Base-by-base conservation (phyloP, 306 rosid genomes). In the Medicago ruthenica region DNA sequence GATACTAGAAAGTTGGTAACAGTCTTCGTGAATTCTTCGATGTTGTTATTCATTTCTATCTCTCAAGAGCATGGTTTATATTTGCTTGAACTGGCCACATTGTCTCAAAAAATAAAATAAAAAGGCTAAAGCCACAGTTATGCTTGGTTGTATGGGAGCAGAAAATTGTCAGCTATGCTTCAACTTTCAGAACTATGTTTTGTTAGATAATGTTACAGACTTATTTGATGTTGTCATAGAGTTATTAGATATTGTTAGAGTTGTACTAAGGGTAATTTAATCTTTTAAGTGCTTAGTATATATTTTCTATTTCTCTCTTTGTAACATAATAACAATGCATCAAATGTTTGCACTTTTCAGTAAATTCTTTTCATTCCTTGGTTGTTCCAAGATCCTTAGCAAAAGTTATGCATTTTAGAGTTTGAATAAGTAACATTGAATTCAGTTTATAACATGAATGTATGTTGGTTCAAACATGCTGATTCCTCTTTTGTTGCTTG, bases 401-500 rank as follows among this genome's bases (percentile, higher is more conserved):
- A 15, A 67, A 34, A 4, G 6, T 17, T 17, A 9, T 67, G 15
- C 37, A 80, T 45, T n/a, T 27, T 51, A 51, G 71, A 51, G 15
- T 50, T 42, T 39, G 44, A 63, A 48, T 17, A 27, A 17, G 57
- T 75, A 45, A 16, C 48, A 60, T 55, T 1, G 58, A 73, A 61
- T 67, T 54, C 17, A 37, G 24, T 63, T 69, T 16, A 71, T 18
- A 6, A 9, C 61, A n/a, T 67, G 74, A 65, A 54, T 40, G 9
- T 27, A 48, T 7, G 55, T 37, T 66, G 21, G 31, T 48, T 40
- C 14, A 42, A 55, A 41, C 24, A 50, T 3, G 13, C 61, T 72
- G 57, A 59, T 70, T 80, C 44, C 13, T 12, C 34, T 76, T 73
- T 15, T 50, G 67, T 41, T 65, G 40, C 48, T 31, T 55, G 76